Evolutionary conservation across 1,284 basidiomycete genomes (phyloP).

Genomic region (Ganoderma leucocontextum): DNA sequence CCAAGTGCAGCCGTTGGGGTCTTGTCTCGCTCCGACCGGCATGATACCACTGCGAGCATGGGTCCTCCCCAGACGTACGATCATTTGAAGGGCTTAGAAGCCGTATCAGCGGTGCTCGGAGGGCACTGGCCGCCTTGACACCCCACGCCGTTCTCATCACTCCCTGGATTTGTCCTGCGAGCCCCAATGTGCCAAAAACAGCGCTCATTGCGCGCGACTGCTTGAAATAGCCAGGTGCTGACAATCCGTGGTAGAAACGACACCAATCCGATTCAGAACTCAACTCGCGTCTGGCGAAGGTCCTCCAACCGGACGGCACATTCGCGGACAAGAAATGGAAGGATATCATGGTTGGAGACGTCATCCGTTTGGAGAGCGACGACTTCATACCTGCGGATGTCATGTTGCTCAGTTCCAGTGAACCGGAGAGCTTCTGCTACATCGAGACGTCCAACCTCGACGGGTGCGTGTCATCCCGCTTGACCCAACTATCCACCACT

Average conservation of each 20-base stretch:
- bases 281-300: conserved; percentile 85
- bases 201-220: conserved; percentile 2
- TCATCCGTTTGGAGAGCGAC: conserved; percentile 90
- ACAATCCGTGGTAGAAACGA: conserved; percentile 74
- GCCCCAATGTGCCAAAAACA: neutral
- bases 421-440: conserved; percentile 97
- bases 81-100: neutral
- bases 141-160: neutral
- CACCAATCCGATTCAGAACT: conserved; percentile 95
- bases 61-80: neutral
- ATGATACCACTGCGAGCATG: neutral
- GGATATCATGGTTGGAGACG: conserved; percentile 90
- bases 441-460: conserved; percentile 98
- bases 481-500: conserved; percentile 18
- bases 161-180: neutral
- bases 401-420: conserved; percentile 87
- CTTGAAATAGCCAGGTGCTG: conserved; percentile 8
- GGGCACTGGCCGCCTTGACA: neutral
- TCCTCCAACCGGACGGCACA: conserved; percentile 69
- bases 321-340: conserved; percentile 90
- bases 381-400: conserved; percentile 98
- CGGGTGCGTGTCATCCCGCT: conserved; percentile 65
- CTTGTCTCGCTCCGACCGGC: neutral
- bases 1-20: neutral
- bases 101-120: neutral